Percentiles rank a stretch among this genome's conserved stretches.
Conservation (phyloP, 768 basidiomycete species). For the Russula brevipes region DNA sequence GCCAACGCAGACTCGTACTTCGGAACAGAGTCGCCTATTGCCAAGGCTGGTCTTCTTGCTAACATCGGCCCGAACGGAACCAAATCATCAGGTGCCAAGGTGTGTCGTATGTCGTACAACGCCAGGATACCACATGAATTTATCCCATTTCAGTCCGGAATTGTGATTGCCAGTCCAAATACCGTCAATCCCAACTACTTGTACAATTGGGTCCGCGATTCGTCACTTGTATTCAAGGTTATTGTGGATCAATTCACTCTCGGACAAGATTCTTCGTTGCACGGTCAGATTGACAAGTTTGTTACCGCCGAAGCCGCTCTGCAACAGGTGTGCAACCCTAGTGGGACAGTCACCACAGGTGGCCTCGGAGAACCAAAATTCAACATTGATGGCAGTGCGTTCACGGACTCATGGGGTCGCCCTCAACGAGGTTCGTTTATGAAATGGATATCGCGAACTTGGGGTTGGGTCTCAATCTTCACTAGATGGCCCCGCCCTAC, state of each 20-base stretch:
- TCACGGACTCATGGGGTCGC: slow-evolving; percentile 40
- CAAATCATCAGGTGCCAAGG: slow-evolving; percentile 51
- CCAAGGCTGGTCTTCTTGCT: slow-evolving; percentile 61
- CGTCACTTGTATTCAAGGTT: slow-evolving; percentile 64
- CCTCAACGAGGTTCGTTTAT: slow-evolving; percentile 53
- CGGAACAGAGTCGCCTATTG: slow-evolving; percentile 49
- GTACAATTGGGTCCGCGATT: slow-evolving; percentile 76
- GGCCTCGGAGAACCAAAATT: slow-evolving; percentile 86
- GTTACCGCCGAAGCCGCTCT: slow-evolving; percentile 50
- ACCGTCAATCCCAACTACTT: slow-evolving; percentile 50
- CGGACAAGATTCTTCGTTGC: slow-evolving; percentile 48
- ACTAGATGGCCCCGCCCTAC: slow-evolving; percentile 69
- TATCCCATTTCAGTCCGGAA: slow-evolving; percentile 30
- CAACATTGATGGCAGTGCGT: slow-evolving; percentile 55
- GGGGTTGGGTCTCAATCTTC: not conserved
- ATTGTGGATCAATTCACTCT: slow-evolving; percentile 48
- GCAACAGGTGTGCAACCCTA: slow-evolving; percentile 67
- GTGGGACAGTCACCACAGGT: slow-evolving; percentile 56
- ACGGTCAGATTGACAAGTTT: slow-evolving; percentile 52
- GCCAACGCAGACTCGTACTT: slow-evolving; percentile 46
- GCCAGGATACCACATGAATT: not conserved
- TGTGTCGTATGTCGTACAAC: slow-evolving; percentile 25
- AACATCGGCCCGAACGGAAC: slow-evolving; percentile 62
- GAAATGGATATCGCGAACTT: not conserved
- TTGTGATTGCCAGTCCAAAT: slow-evolving; percentile 42